phyloP scores from a whole-genome alignment of 179 eudicot genomes.

The Spinacia oleracea region DNA sequence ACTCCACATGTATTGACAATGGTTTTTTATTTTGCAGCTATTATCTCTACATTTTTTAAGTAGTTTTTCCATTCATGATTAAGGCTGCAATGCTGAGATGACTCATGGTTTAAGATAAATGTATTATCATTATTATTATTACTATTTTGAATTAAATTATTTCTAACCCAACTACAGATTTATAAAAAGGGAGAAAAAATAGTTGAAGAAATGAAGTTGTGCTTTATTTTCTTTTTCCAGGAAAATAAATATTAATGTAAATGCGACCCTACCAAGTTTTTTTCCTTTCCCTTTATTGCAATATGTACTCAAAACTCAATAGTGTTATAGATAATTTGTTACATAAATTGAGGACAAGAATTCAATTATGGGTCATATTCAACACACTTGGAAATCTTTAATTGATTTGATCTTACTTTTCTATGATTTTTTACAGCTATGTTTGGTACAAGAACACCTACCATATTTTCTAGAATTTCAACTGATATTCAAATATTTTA shows the following conservation, averaged over 20 bases:
- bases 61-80: too few relatives aligned
- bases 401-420: conserved; percentile 26
- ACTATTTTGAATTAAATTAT: too few relatives aligned
- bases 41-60: too few relatives aligned
- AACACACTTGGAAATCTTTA: conserved; percentile 33
- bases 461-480: conserved; percentile 8
- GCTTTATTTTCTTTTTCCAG: too few relatives aligned
- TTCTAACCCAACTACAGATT: too few relatives aligned
- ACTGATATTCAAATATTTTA: neutral
- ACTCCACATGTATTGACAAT: too few relatives aligned
- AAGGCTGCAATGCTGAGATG: too few relatives aligned
- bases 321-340: conserved; percentile 30
- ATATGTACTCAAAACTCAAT: conserved; percentile 2
- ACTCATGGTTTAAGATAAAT: too few relatives aligned
- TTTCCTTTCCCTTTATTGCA: conserved; percentile 26
- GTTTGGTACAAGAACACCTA: conserved; percentile 9
- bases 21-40: too few relatives aligned
- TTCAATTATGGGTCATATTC: conserved; percentile 64
- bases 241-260: conserved; percentile 25
- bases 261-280: conserved; percentile 29
- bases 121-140: too few relatives aligned
- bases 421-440: conserved; percentile 24
- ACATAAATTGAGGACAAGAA: conserved; percentile 47
- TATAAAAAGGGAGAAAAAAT: too few relatives aligned
- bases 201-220: too few relatives aligned